These are phyloP conservation scores for Pseudogymnoascus sp. DNA, from an alignment of 2,329 filamentous ascomycete species.

Conservation along the genomic window DNA sequence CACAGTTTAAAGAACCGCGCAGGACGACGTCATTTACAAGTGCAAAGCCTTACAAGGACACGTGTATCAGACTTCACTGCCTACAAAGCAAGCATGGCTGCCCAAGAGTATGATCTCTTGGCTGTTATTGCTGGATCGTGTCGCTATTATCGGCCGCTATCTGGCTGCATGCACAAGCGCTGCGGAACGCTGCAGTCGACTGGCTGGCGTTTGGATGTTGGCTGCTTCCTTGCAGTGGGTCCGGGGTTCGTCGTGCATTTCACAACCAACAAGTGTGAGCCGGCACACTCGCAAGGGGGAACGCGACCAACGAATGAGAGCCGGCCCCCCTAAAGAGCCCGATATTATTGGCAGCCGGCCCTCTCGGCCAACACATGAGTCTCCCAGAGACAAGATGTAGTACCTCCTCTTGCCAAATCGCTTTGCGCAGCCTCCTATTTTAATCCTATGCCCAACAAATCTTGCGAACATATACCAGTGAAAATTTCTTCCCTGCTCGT, in stretches of 20 bases:
- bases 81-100: background rate
- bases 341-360: background rate
- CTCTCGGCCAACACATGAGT: constrained; percentile 4
- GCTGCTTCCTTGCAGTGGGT: background rate
- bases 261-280: constrained; percentile 7
- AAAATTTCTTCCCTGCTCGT: constrained; percentile 7
- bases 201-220: constrained; percentile 6
- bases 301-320: background rate
- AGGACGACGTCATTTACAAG: background rate
- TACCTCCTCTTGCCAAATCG: background rate
- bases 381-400: background rate
- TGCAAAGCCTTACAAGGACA: constrained; percentile 4
- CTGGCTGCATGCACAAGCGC: constrained; percentile 6
- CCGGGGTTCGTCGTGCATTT: constrained; percentile 2
- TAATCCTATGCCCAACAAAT: constrained; percentile 2
- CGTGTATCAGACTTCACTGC: constrained; percentile 5
- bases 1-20: background rate
- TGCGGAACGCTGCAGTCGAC: background rate
- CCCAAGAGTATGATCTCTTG: constrained; percentile 3
- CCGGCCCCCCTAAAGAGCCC: background rate
- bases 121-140: background rate
- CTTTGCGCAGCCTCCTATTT: constrained; percentile 5
- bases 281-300: background rate
- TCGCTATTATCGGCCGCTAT: constrained; percentile 4
- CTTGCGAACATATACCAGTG: constrained; percentile 1